Evolutionary conservation across 768 basidiomycete species (phyloP).

Genomic region (Boletus reticulatus): DNA sequence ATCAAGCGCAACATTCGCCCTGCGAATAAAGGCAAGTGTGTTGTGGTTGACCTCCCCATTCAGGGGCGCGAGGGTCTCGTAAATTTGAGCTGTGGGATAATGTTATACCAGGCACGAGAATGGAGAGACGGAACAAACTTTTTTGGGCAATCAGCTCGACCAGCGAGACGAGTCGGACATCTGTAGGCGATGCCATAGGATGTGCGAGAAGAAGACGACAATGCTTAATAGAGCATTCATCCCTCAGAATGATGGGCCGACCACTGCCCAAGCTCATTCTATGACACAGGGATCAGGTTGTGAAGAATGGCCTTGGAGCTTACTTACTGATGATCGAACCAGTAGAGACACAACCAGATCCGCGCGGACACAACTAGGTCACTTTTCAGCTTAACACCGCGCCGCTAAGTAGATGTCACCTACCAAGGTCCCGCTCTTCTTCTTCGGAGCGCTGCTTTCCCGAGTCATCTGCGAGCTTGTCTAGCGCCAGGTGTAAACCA

Average conservation of each 20-base stretch:
- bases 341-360: constrained; percentile 93
- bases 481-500: constrained; percentile 87
- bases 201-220: constrained; percentile 80
- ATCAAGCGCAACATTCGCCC: constrained; percentile 82
- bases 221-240: constrained; percentile 83
- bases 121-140: constrained; percentile 48
- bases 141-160: constrained; percentile 91
- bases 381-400: constrained; percentile 1
- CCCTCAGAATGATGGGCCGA: constrained; percentile 84
- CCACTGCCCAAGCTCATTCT: constrained; percentile 93
- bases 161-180: constrained; percentile 82
- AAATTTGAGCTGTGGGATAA: constrained; percentile 72
- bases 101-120: constrained; percentile 3
- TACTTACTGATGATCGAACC: constrained; percentile 92
- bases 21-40: constrained; percentile 82
- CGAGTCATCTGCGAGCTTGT: constrained; percentile 79
- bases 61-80: constrained; percentile 82
- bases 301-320: neutral
- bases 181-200: constrained; percentile 86
- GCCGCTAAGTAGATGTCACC: constrained; percentile 12
- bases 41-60: constrained; percentile 85
- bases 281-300: constrained; percentile 13
- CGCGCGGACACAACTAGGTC: constrained; percentile 80
- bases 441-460: constrained; percentile 68
- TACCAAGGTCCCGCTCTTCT: constrained; percentile 85